These are phyloP conservation scores for Arachnopeziza araneosa DNA, from an alignment of 2,329 filamentous ascomycete genomes.

Conservation along the genomic window DNA sequence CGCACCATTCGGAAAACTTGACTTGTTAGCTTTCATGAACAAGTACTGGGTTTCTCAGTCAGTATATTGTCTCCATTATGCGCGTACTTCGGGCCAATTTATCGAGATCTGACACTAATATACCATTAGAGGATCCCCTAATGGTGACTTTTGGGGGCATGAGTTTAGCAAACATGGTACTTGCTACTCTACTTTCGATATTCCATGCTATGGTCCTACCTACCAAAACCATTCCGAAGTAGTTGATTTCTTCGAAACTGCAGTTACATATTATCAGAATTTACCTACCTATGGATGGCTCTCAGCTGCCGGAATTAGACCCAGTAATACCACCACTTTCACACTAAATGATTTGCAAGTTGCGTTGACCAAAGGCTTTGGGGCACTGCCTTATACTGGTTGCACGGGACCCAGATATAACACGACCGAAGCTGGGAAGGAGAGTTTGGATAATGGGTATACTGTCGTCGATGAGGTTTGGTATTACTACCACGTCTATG, in stretches of 20 bases:
- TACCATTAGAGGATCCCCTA: constrained; percentile 38
- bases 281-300: constrained; percentile 59
- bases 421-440: constrained; percentile 50
- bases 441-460: constrained; percentile 48
- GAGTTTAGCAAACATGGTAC: constrained; percentile 65
- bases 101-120: neutral
- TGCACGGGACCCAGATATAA: constrained; percentile 58
- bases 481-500: constrained; percentile 60
- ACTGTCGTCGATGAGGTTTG: constrained; percentile 58
- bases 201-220: constrained; percentile 56
- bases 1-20: constrained; percentile 49
- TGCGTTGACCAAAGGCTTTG: constrained; percentile 44
- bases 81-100: neutral
- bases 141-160: constrained; percentile 58
- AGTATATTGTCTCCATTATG: neutral
- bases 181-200: constrained; percentile 61
- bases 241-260: constrained; percentile 57
- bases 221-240: constrained; percentile 53
- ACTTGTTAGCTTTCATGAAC: constrained; percentile 61
- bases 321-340: constrained; percentile 54
- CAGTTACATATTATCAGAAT: constrained; percentile 49
- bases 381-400: constrained; percentile 53
- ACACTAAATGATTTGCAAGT: constrained; percentile 46
- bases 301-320: constrained; percentile 45
- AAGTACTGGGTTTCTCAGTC: constrained; percentile 56